These are phyloP conservation scores for Pyropia yezoensis DNA, from an alignment of 23 red algal genomes.

Conservation along the genomic window DNA sequence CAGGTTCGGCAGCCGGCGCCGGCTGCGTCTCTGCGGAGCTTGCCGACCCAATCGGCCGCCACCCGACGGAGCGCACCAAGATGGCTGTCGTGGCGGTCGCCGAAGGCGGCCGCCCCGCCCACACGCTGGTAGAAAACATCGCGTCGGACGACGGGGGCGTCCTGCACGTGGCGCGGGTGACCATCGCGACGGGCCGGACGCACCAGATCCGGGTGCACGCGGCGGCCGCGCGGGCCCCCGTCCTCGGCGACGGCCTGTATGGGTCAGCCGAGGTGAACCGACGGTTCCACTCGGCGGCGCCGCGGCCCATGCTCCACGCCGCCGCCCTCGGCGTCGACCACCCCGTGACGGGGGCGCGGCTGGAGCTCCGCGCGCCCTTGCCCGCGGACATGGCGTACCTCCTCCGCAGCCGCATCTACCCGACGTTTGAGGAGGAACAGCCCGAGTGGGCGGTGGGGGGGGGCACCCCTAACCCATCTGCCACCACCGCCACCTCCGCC, in stretches of 20 bases:
- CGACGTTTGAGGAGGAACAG: conserved; percentile 20
- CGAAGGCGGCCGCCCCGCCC: conserved; percentile 52
- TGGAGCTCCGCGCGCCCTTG: conserved; percentile 19
- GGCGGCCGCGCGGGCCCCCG: conserved; percentile 40
- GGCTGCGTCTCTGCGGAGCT: conserved; percentile 24
- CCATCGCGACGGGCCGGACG: conserved; percentile 74
- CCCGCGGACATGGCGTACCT: conserved; percentile 51
- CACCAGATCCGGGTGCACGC: conserved; percentile 91
- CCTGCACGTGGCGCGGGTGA: conserved; percentile 34
- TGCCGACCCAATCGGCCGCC: conserved; percentile 53
- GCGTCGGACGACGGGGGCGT: conserved; percentile 14
- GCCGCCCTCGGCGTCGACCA: conserved; percentile 34
- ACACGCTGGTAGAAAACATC: conserved; percentile 9
- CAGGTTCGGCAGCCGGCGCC: conserved; percentile 22
- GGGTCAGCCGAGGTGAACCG: conserved; percentile 48
- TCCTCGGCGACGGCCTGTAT: conserved; percentile 80
- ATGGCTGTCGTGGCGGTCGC: conserved; percentile 23
- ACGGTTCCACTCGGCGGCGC: conserved; percentile 13
- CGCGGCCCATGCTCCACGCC: conserved; percentile 77
- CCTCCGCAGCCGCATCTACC: conserved; percentile 24
- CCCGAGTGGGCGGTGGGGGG: background rate
- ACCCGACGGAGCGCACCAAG: conserved; percentile 12
- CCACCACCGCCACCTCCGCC: no score
- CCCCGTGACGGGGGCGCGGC: conserved; percentile 31
- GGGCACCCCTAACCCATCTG: no score